Evolutionary conservation across 257 asterid genomes (phyloP).

Genomic region (Sherardia arvensis): DNA sequence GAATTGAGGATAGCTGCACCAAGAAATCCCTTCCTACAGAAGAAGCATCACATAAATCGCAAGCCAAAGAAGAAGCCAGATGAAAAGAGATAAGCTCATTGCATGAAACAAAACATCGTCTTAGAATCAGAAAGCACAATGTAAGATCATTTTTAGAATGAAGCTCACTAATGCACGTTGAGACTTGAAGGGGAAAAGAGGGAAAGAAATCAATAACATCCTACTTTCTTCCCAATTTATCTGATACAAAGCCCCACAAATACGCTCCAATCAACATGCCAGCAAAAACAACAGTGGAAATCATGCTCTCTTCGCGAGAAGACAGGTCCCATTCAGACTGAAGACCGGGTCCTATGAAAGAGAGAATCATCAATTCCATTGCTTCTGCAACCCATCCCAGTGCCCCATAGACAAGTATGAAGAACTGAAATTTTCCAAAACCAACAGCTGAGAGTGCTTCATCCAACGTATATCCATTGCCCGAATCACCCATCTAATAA

Average conservation of each 20-base stretch:
- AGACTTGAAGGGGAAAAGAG: constrained; percentile 2
- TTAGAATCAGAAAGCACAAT: not conserved
- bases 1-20: constrained; percentile 41
- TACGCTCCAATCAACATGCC: constrained; percentile 73
- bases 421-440: constrained; percentile 57
- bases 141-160: not conserved
- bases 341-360: constrained; percentile 69
- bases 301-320: constrained; percentile 55
- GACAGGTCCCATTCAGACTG: constrained; percentile 64
- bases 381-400: constrained; percentile 69
- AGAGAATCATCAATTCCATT: constrained; percentile 86
- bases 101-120: not conserved
- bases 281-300: constrained; percentile 61
- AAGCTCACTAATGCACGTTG: constrained; percentile 4
- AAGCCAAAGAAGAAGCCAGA: constrained; percentile 6
- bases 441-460: constrained; percentile 62
- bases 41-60: constrained; percentile 3
- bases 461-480: constrained; percentile 43
- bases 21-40: constrained; percentile 56
- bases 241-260: constrained; percentile 62
- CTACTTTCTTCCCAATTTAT: constrained; percentile 66
- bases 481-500: constrained; percentile 47
- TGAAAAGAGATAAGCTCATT: constrained; percentile 4
- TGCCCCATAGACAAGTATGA: constrained; percentile 60
- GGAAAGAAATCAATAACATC: constrained; percentile 1